Evolutionary conservation across 139 green algal species (phyloP).

Genomic region (Pleodorina starrii): DNA sequence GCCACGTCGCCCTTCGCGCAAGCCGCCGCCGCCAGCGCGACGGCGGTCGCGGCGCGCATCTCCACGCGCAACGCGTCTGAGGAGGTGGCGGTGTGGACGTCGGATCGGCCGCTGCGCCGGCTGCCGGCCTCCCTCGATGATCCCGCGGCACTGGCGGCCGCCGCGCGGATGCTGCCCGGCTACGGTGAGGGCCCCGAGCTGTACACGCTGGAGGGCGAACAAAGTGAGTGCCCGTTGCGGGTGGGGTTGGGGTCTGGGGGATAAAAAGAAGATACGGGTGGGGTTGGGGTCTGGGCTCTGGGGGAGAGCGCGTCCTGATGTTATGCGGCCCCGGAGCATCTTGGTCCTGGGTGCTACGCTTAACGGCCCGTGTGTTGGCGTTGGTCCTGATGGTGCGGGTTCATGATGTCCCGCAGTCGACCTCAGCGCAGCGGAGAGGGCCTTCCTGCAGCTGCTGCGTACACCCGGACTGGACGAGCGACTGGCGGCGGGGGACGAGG

Average conservation of each 20-base stretch:
- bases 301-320: too few relatives aligned
- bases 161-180: slow-evolving; percentile 8
- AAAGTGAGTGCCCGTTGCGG: too few relatives aligned
- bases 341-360: too few relatives aligned
- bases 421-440: slow-evolving; percentile 19
- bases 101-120: background rate
- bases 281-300: too few relatives aligned
- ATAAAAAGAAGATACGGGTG: too few relatives aligned
- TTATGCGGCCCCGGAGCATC: too few relatives aligned
- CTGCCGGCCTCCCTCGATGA: slow-evolving; percentile 11
- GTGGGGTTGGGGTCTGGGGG: too few relatives aligned
- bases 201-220: too few relatives aligned
- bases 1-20: slow-evolving; percentile 20
- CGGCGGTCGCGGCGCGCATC: background rate
- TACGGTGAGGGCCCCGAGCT: too few relatives aligned
- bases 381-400: too few relatives aligned
- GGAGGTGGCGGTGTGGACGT: slow-evolving; percentile 8
- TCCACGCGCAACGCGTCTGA: background rate
- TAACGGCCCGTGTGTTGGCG: too few relatives aligned
- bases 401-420: too few relatives aligned
- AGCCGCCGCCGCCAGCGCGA: background rate
- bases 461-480: slow-evolving; percentile 54
- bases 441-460: slow-evolving; percentile 53
- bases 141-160: background rate
- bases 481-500: background rate